Base-by-base conservation (phyloP, 257 asterid species). In the Nicotiana sylvestris region DNA sequence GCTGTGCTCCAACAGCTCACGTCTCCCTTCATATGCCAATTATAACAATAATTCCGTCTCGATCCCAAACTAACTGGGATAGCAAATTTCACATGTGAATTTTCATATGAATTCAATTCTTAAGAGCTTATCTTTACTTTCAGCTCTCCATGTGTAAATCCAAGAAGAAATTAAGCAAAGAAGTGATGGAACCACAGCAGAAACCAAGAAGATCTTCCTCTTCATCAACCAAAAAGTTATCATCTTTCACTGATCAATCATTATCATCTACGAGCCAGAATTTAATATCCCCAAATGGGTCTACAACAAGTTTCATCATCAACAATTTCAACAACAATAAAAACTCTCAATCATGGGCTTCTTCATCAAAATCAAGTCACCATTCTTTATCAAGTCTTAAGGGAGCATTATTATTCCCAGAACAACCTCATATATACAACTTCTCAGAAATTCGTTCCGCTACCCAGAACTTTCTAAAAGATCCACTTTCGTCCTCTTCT, bases 361-460 rank as follows among this genome's bases (percentile, higher is more conserved):
- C 88, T 4, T 64, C 93, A 81, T 77, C 89, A 18, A 43, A 17
- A 62, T 84, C 92, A 6, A 30, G 61, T 84, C 81, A 62, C 57
- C 66, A 82, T 6, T 87, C 97, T 1, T 85, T 92, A 53, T 21
- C 91, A 39, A 81, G 90, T 82, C 87, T 94, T 78, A 93, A 93
- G 2, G 92, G 89, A 2, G 86, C 89, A 27, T 89, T 76, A 27
- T 17, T 76, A 29, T 51, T 91, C 78, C 83, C 88, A 2, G 95
- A 93, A 51, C 94, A 87, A 60, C 68, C 97, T 46, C 91, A 90
- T 64, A 21, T 95, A 17, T 95, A 91, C 82, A 92, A 85, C 76
- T 84, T 90, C 53, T 86, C 88, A 1, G 95, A 91, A 83, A 93
- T 94, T 61, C 83, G 86, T 46, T 83, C 91, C n/a, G 97, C 97